Percentiles rank a stretch among this genome's conserved stretches.
phyloP scores from a whole-genome alignment of 2,329 filamentous ascomycete species.

The Nothopassalora personata region DNA sequence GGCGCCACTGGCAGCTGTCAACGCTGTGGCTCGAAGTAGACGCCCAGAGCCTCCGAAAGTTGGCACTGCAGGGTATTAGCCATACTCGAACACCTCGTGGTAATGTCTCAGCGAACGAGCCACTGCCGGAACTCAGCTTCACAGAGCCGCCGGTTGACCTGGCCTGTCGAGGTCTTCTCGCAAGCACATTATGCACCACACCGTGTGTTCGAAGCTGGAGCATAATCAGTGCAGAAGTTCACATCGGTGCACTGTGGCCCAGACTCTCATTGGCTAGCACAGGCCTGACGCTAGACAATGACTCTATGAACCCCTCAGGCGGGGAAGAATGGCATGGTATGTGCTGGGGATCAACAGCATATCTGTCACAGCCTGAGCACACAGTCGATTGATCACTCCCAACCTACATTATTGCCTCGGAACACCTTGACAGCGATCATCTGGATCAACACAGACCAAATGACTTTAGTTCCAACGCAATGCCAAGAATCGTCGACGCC shows the following conservation, averaged over 20 bases:
- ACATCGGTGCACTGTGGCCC: too few relatives aligned
- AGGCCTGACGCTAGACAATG: neutral
- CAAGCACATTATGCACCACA: slow-evolving; percentile 19
- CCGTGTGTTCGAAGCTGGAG: slow-evolving; percentile 19
- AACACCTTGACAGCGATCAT: too few relatives aligned
- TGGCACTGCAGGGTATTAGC: slow-evolving; percentile 8
- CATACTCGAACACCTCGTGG: too few relatives aligned
- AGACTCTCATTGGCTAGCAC: neutral
- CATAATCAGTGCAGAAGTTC: too few relatives aligned
- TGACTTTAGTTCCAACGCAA: too few relatives aligned
- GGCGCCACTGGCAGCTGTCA: too few relatives aligned
- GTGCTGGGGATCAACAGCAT: too few relatives aligned
- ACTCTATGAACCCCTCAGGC: neutral
- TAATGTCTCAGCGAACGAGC: slow-evolving; percentile 8
- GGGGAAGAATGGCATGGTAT: neutral
- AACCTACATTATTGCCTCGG: too few relatives aligned
- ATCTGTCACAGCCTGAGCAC: too few relatives aligned
- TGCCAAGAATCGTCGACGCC: neutral
- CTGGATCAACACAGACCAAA: too few relatives aligned
- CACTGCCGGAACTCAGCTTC: slow-evolving; percentile 17
- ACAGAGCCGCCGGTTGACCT: slow-evolving; percentile 14
- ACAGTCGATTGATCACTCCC: too few relatives aligned
- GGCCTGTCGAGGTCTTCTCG: slow-evolving; percentile 15
- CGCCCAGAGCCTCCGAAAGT: slow-evolving; percentile 21
- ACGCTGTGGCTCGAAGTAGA: slow-evolving; percentile 18